Base-by-base conservation (phyloP, 2,329 filamentous ascomycete genomes). In the Ceratocystis lukuohia region DNA sequence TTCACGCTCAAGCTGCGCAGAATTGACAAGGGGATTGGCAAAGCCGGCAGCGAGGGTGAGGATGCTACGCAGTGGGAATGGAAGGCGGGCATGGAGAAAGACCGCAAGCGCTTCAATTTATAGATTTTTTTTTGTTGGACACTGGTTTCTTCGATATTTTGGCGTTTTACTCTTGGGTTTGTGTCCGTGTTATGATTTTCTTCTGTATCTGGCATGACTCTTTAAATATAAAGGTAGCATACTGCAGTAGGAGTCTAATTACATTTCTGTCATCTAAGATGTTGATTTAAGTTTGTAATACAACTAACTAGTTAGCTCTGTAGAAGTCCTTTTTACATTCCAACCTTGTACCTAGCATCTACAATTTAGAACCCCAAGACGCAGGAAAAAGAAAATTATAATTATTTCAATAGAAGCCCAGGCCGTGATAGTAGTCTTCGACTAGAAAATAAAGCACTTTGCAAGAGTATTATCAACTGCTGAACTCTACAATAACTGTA, bases 51-150 rank as follows among this genome's bases (percentile, higher is more conserved):
- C 71, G 81, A 85, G 69, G 83, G 89, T 80, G 79, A 85, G 75
- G 79, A 87, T 75, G 90, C 91, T 46, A 84, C 91, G 71, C 89
- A 96, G 73, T 97, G 94, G 93, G 85, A 96, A 74, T 99, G 94
- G 94, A 95, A 96, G 78, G 88, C 89, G 10, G 86, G 86, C 74
- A 95, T 94, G 87, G 94, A 99, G 79, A 96, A 96, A 80, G 81
- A 89, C 73, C 82, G 94, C 72, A 97, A 93, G 71, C 87, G 90
- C 74, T 99, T 97, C 79, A 94, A 95, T 76, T 80, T 99, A 74
- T 97, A 81, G 69, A 20, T 63, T 22, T 7, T 45, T 45, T 57
- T 33, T 20, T 64, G 46, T 37, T 68, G 50, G 65, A 44, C 64
- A 66, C 66, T 66, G 61, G 66, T 50, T 61, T 64, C 63, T 64